phyloP scores from a whole-genome alignment of 2,329 filamentous ascomycete species.

The Apiospora arundinis region DNA sequence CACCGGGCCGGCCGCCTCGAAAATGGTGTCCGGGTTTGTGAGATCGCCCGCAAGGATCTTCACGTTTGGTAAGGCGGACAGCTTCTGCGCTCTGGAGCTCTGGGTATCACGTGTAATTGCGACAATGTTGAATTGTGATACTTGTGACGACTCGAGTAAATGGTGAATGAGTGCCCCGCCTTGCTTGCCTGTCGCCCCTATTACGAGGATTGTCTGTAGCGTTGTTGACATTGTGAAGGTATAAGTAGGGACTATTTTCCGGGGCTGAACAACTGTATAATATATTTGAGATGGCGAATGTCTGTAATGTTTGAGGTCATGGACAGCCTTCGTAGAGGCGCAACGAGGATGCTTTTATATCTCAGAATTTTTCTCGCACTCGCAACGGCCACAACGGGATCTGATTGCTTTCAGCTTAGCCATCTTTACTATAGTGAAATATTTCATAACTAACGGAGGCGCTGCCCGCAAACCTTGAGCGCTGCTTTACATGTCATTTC shows the following conservation, averaged over 20 bases:
- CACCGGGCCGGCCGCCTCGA: constrained; percentile 20
- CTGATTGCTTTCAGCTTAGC: not conserved
- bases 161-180: constrained; percentile 21
- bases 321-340: not conserved
- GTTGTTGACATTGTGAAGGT: not conserved
- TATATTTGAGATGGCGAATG: not conserved
- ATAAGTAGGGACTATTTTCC: not conserved
- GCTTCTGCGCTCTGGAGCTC: constrained; percentile 14
- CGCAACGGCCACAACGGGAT: not conserved
- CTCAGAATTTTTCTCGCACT: not conserved
- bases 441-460: not conserved
- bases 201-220: constrained; percentile 20
- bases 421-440: not conserved
- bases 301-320: not conserved
- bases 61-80: constrained; percentile 8
- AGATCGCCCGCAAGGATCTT: constrained; percentile 21
- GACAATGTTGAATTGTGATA: constrained; percentile 14
- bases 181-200: constrained; percentile 24
- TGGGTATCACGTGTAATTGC: constrained; percentile 21
- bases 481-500: too few relatives aligned
- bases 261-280: not conserved
- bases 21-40: constrained; percentile 15
- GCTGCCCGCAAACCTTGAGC: not conserved
- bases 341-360: not conserved
- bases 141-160: constrained; percentile 7